Evolutionary conservation across 768 basidiomycete genomes (phyloP), one percentile per base, ranked within the genome.

Genomic region (Rhodocollybia butyracea): DNA sequence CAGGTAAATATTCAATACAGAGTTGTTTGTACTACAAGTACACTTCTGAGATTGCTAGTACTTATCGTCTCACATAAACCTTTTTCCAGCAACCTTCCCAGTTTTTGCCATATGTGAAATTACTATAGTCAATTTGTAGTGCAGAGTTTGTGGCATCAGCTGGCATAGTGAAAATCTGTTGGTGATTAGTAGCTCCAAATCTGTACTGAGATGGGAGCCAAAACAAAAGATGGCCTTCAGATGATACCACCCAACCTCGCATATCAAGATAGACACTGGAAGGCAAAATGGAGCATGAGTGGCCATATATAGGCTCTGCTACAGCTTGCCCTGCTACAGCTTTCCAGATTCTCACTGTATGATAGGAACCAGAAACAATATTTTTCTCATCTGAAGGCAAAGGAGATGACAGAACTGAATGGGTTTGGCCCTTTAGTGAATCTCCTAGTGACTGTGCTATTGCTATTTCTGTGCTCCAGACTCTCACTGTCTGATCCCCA

Each of bases 341-440:
- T 50, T 67, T 57, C 67, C 67, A 69, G n/a, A 69, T 41, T 21
- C 66, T 57, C 43, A 69, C 58, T 15, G 65, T 64, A 2, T 55
- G 50, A 46, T 69, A 67, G 1, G n/a, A n/a, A n/a, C n/a, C n/a
- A n/a, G n/a, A n/a, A n/a, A n/a, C n/a, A n/a, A n/a, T n/a, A n/a
- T n/a, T n/a, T n/a, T n/a, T n/a, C n/a, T n/a, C n/a, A n/a, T n/a
- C n/a, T n/a, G n/a, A n/a, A n/a, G n/a, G n/a, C n/a, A n/a, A n/a
- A n/a, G n/a, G n/a, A n/a, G n/a, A n/a, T n/a, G n/a, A n/a, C n/a
- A n/a, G n/a, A n/a, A n/a, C n/a, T n/a, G n/a, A n/a, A n/a, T n/a
- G n/a, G n/a, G n/a, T n/a, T n/a, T n/a, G n/a, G n/a, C n/a, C n/a
- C n/a, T n/a, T n/a, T n/a, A n/a, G n/a, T n/a, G n/a, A n/a, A n/a